Base-by-base conservation (phyloP, 2,329 filamentous ascomycete genomes). In the Penicillium freii region DNA sequence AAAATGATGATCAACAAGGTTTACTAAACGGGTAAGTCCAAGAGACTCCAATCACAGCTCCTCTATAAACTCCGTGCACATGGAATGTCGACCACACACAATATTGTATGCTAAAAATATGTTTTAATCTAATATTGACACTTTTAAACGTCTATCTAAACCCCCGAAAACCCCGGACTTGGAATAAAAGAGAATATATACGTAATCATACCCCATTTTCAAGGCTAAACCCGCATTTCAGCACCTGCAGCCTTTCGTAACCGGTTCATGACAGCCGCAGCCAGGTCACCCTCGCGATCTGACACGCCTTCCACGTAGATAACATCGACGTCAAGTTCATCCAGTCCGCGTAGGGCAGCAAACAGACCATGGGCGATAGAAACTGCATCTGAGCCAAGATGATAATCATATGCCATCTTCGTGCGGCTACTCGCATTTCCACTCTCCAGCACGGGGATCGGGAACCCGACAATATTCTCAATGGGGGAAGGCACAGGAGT, bases 251-350 rank as follows among this genome's bases (percentile, higher is more conserved):
- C 90, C 77, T 93, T 93, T 62, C 89, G 83, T 56, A 93, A 80
- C 63, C 90, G 82, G 69, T 93, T 93, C 88, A 93, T 92, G 64
- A 93, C 87, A 25, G 90, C 94, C 25, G 91, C 90, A 21, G 92
- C 91, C 65, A 94, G 87, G 71, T 94, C 90, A 33, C 89, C 87
- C 58, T 88, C 85, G 58, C 71, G 66, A 53, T 90, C 89, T 21
- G 79, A 75, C 56, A 97, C 89, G 2, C 93, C 93, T 73, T 99
- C 94, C 11, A 97, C 91, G 65, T 92, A 90, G 51, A 99, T 97
- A 21, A 89, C 81, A 70, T 94, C 87, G 4, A 91, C 91, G 31
- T 86, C 84, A 61, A 86, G 81, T 67, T 87, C 84, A 73, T 99
- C 94, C 61, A 99, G 82, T 65, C 92, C 90, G 52, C 94, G 82